phyloP scores from a whole-genome alignment of 2,329 filamentous ascomycete genomes.

The Epichloe brachyelytri region DNA sequence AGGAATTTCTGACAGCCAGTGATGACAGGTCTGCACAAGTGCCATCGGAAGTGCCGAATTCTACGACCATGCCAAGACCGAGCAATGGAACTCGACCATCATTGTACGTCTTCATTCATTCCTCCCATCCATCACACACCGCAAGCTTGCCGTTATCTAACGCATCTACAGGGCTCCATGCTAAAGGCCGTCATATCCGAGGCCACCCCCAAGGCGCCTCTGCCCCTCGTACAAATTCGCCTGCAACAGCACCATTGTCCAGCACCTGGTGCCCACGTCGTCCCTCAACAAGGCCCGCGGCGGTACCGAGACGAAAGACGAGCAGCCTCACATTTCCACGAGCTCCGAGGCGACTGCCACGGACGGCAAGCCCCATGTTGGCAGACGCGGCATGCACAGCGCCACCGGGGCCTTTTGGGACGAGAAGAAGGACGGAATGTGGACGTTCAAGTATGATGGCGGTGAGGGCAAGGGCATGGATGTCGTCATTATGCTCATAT shows the following conservation, averaged over 20 bases:
- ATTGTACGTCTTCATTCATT: conserved; percentile 50
- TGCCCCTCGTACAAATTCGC: conserved; percentile 74
- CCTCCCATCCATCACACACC: conserved; percentile 1
- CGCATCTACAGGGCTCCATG: conserved; percentile 51
- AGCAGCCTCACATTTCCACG: conserved; percentile 41
- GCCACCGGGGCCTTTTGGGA: conserved; percentile 82
- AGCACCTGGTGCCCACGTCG: conserved; percentile 66
- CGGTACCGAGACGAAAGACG: conserved; percentile 33
- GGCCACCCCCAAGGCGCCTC: conserved; percentile 43
- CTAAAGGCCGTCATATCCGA: conserved; percentile 68
- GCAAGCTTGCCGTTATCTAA: neutral
- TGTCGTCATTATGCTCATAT: conserved; percentile 61
- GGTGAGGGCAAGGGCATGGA: conserved; percentile 55
- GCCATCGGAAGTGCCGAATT: conserved; percentile 61
- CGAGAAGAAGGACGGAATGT: conserved; percentile 81
- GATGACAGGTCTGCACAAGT: conserved; percentile 63
- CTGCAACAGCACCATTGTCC: conserved; percentile 96
- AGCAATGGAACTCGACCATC: conserved; percentile 82
- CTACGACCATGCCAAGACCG: conserved; percentile 80
- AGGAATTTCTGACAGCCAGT: neutral
- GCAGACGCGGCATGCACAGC: conserved; percentile 81
- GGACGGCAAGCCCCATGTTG: conserved; percentile 58
- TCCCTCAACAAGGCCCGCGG: conserved; percentile 46
- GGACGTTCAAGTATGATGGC: conserved; percentile 74
- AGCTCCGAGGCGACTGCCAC: conserved; percentile 43